These are phyloP conservation scores for Neonectria magnoliae DNA, from an alignment of 2,329 filamentous ascomycete genomes.

Conservation along the genomic window DNA sequence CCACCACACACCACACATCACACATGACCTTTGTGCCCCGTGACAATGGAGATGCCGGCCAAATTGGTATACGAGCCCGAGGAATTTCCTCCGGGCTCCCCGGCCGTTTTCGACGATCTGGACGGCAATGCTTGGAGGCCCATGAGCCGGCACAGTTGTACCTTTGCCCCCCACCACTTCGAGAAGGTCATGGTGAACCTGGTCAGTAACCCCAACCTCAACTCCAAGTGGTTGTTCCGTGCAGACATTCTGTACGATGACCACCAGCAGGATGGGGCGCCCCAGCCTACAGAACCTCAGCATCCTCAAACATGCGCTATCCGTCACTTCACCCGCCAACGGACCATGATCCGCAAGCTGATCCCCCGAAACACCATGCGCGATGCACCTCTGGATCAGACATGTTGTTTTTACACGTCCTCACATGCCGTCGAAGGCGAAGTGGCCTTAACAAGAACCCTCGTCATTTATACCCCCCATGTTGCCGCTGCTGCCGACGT, in stretches of 20 bases:
- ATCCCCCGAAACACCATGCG: slow-evolving; percentile 84
- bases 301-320: slow-evolving; percentile 33
- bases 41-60: slow-evolving; percentile 27
- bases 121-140: slow-evolving; percentile 58
- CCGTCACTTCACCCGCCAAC: slow-evolving; percentile 54
- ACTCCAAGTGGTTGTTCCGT: slow-evolving; percentile 79
- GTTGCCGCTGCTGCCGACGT: slow-evolving; percentile 67
- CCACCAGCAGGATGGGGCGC: not conserved
- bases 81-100: slow-evolving; percentile 40
- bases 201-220: slow-evolving; percentile 82
- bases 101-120: slow-evolving; percentile 42
- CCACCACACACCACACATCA: too few relatives aligned
- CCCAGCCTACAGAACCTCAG: not conserved
- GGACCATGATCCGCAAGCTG: slow-evolving; percentile 77
- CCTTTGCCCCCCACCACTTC: slow-evolving; percentile 72
- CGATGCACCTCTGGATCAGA: slow-evolving; percentile 82
- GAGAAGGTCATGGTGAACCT: slow-evolving; percentile 76
- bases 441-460: slow-evolving; percentile 43
- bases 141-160: slow-evolving; percentile 65
- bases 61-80: slow-evolving; percentile 45
- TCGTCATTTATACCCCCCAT: slow-evolving; percentile 83
- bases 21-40: too few relatives aligned
- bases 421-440: slow-evolving; percentile 27
- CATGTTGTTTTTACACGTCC: slow-evolving; percentile 75
- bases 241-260: slow-evolving; percentile 73